Conservation (phyloP, 202 grass and related monocot species). For the Zoysia matrella region DNA sequence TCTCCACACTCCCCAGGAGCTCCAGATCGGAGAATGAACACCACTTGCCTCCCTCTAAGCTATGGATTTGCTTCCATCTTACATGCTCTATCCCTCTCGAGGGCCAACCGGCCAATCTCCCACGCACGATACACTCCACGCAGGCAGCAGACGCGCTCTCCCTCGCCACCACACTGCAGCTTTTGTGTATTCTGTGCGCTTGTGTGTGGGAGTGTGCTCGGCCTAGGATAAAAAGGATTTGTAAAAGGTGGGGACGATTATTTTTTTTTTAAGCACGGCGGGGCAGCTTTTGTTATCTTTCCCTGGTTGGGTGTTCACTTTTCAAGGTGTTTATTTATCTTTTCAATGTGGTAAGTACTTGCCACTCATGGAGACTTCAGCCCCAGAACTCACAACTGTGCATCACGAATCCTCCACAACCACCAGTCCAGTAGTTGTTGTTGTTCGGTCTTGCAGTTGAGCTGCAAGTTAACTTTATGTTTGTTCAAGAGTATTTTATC, state of each 20-base stretch:
- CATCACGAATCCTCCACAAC: constrained; percentile 51
- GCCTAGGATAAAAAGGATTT: constrained; percentile 42
- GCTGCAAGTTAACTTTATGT: constrained; percentile 17
- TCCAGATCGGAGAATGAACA: constrained; percentile 38
- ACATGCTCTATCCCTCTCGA: constrained; percentile 17
- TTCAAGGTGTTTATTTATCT: constrained; percentile 46
- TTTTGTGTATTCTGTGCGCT: constrained; percentile 40
- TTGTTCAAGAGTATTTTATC: background rate
- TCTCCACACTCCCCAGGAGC: background rate
- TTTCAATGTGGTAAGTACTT: constrained; percentile 33
- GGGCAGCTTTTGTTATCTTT: constrained; percentile 49
- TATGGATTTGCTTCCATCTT: constrained; percentile 27
- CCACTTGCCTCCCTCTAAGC: constrained; percentile 10
- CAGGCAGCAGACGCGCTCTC: background rate
- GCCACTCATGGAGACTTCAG: constrained; percentile 35
- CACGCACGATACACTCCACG: too few species aligned
- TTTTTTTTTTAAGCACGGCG: constrained; percentile 39
- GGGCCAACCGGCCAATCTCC: too few species aligned
- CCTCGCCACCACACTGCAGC: background rate
- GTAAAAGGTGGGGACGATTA: constrained; percentile 19
- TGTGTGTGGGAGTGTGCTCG: constrained; percentile 18
- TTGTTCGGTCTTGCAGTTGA: constrained; percentile 28
- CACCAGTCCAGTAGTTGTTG: background rate
- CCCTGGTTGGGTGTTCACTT: constrained; percentile 36
- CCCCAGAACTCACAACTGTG: constrained; percentile 47